A percentile compares a stretch with the other conserved stretches of the same genome.
phyloP scores from a whole-genome alignment of 1,284 basidiomycete genomes.

The Trichosporon coremiiforme region DNA sequence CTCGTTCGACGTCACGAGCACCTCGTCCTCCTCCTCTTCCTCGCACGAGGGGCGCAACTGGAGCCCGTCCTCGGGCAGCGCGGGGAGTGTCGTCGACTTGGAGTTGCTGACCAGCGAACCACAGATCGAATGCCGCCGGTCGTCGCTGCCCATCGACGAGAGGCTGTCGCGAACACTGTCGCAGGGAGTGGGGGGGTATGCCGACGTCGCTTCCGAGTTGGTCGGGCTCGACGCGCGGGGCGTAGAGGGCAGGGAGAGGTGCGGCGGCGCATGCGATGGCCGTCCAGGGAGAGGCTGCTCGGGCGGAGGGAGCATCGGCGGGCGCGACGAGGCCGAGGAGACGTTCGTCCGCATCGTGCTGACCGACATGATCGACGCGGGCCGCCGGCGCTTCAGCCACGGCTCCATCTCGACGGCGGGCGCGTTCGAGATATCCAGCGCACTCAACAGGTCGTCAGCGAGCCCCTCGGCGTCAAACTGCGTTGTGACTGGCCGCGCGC shows the following conservation, averaged over 20 bases:
- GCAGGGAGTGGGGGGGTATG: constrained; percentile 41
- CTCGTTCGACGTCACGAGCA: constrained; percentile 23
- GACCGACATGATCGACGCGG: constrained; percentile 1
- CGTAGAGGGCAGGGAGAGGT: constrained; percentile 23
- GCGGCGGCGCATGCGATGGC: constrained; percentile 15
- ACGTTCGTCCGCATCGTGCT: constrained; percentile 6
- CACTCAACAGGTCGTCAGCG: constrained; percentile 21
- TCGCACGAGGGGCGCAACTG: neutral
- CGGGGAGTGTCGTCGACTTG: constrained; percentile 20
- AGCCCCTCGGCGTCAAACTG: constrained; percentile 3
- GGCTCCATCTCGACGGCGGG: constrained; percentile 10
- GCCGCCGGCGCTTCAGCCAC: neutral
- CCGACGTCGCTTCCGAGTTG: constrained; percentile 41
- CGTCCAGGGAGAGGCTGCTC: constrained; percentile 25
- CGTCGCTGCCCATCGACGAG: constrained; percentile 20
- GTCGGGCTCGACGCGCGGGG: constrained; percentile 39
- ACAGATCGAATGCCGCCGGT: constrained; percentile 21
- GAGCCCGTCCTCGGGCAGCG: constrained; percentile 25
- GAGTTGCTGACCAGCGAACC: constrained; percentile 24
- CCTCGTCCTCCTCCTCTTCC: constrained; percentile 19
- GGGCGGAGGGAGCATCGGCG: constrained; percentile 28
- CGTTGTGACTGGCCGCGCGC: neutral
- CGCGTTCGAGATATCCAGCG: constrained; percentile 23
- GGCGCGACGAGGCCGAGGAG: constrained; percentile 8
- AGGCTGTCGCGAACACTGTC: constrained; percentile 35